Base-by-base conservation (phyloP, 306 rosid genomes). In the Mucuna pruriens region DNA sequence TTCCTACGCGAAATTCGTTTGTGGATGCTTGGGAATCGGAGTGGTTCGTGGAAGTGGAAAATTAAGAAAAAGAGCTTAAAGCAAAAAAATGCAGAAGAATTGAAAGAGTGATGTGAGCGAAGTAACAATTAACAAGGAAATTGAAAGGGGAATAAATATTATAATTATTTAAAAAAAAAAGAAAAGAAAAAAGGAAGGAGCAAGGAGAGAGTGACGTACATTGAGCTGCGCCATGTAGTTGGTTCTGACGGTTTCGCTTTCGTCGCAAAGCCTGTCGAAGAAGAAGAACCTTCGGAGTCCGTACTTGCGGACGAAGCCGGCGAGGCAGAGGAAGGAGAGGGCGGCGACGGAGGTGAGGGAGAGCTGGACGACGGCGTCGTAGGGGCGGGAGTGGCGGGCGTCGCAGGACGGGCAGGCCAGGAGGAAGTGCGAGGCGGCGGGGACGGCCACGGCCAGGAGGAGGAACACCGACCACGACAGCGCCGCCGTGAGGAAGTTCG, bases 281-380 rank as follows among this genome's bases (percentile, higher is more conserved):
- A 95, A 95, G 84, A 95, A 77, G 81, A 93, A 95, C 69, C 93
- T 85, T 10, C 94, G 77, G 0, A 95, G 86, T 0, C 99, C 96
- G 4, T 80, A 95, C 22, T 77, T 87, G 42, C 76, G 74, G 0
- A 93, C 90, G 84, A 91, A 90, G n/a, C 67, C 42, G 2, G 99
- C 65, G 8, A 95, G 87, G 54, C 93, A 93, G 13, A 93, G 55
- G 58, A 93, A 95, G 38, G 99, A 93, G 15, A 95, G 77, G 7
- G 93, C 36, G 0, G 98, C 89, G 15, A 91, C 77, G 63, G 88
- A 67, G 73, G 91, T 87, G 20, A 95, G 82, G 0, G 99, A 95
- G 39, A 95, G 52, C 84, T 95, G 98, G 8, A 95, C 91, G 3
- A 93, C 86, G 40, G 64, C 57, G 79, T 95, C 92, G 87, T 80